phyloP scores from a whole-genome alignment of 2,329 filamentous ascomycete species.

The Calonectria montana region DNA sequence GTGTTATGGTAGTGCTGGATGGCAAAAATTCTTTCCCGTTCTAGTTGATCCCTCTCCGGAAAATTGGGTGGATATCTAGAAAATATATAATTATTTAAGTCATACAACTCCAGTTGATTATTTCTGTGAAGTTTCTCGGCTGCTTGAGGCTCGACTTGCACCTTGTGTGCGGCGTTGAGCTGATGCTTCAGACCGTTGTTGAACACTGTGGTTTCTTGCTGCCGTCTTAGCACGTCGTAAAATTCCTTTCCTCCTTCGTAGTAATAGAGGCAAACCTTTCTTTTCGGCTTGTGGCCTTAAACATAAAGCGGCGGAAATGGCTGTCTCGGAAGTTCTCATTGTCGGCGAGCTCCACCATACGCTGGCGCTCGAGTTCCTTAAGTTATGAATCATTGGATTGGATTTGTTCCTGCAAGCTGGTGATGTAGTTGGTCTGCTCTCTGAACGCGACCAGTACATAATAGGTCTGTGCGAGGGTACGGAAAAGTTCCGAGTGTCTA shows the following conservation, averaged over 20 bases:
- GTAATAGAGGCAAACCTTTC: constrained; percentile 30
- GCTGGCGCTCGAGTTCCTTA: background rate
- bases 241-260: background rate
- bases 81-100: background rate
- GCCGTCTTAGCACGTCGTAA: background rate
- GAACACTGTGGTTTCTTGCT: background rate
- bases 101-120: background rate
- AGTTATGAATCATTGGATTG: background rate
- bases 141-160: background rate
- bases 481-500: background rate
- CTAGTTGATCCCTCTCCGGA: background rate
- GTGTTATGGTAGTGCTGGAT: background rate
- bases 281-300: constrained; percentile 59
- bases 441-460: background rate
- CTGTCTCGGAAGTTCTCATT: constrained; percentile 64
- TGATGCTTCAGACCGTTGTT: background rate
- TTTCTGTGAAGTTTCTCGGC: background rate
- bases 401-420: background rate
- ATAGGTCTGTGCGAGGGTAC: background rate
- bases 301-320: constrained; percentile 61
- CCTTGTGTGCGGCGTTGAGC: background rate
- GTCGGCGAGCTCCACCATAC: constrained; percentile 56
- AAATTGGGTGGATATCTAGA: background rate
- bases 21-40: background rate
- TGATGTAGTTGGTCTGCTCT: background rate